Percentiles rank a stretch among this genome's conserved stretches.
These are phyloP conservation scores for Russula virescens DNA, from an alignment of 768 basidiomycete genomes.

Conservation along the genomic window DNA sequence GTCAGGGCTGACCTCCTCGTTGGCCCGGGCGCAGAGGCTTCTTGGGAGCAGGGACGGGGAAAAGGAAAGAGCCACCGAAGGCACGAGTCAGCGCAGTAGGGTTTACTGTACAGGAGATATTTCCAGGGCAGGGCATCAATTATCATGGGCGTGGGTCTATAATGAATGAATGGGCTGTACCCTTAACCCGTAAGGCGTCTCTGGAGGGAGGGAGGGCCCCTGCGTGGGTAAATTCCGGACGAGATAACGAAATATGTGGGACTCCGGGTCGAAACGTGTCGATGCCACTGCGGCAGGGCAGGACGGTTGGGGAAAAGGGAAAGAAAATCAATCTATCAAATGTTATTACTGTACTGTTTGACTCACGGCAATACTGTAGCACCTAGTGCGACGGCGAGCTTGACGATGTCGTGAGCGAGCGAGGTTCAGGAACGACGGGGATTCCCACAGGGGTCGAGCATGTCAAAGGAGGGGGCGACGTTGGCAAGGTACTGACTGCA, in stretches of 20 bases:
- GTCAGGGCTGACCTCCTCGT: not conserved
- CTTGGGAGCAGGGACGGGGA: not conserved
- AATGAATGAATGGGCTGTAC: too few species aligned
- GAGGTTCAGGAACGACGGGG: not conserved
- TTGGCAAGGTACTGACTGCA: slow-evolving; percentile 10
- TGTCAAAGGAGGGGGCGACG: slow-evolving; percentile 4
- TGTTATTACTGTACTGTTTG: too few species aligned
- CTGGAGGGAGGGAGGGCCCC: too few species aligned
- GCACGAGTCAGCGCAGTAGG: slow-evolving; percentile 8
- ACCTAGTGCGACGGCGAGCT: too few species aligned
- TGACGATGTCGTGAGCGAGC: not conserved
- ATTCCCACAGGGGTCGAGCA: not conserved
- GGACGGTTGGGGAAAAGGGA: slow-evolving; percentile 12
- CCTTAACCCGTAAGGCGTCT: too few species aligned
- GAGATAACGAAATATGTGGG: too few species aligned
- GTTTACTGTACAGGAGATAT: too few species aligned
- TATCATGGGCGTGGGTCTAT: too few species aligned
- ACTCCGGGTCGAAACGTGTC: not conserved
- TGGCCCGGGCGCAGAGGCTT: too few species aligned
- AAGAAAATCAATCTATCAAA: not conserved
- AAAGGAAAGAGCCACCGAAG: slow-evolving; percentile 5
- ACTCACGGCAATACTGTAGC: too few species aligned
- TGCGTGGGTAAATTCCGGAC: too few species aligned
- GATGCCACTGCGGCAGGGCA: slow-evolving; percentile 3
- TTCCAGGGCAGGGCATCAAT: too few species aligned